phyloP scores from a whole-genome alignment of 2,329 filamentous ascomycete genomes.

The Epicoccum nigrum region DNA sequence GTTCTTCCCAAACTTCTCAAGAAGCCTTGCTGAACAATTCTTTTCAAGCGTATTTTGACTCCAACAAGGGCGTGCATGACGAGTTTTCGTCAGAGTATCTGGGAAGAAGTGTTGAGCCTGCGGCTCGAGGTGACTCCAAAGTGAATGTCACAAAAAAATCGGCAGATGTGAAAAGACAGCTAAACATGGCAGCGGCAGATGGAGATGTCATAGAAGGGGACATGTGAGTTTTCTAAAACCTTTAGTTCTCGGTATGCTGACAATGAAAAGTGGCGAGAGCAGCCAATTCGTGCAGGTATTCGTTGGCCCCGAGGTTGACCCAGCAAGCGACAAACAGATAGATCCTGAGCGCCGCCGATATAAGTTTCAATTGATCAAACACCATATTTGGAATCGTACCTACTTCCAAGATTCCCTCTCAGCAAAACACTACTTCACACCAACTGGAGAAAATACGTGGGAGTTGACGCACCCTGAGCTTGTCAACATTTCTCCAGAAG shows the following conservation, averaged over 20 bases:
- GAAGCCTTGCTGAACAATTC: too few relatives aligned
- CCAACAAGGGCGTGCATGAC: too few relatives aligned
- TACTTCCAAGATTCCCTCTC: slow-evolving; percentile 24
- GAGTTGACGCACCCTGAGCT: slow-evolving; percentile 27
- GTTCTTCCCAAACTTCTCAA: too few relatives aligned
- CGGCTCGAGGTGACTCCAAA: too few relatives aligned
- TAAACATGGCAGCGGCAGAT: slow-evolving; percentile 7
- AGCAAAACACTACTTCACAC: slow-evolving; percentile 16
- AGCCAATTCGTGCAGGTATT: slow-evolving; percentile 29
- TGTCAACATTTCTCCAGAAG: slow-evolving; percentile 16
- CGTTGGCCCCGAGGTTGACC: slow-evolving; percentile 5
- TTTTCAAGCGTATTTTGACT: too few relatives aligned
- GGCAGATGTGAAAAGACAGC: too few relatives aligned
- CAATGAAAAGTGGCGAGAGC: slow-evolving; percentile 18
- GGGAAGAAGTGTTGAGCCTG: too few relatives aligned
- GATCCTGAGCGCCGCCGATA: slow-evolving; percentile 19
- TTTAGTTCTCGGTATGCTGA: not conserved
- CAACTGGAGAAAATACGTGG: slow-evolving; percentile 23
- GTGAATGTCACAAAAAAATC: too few relatives aligned
- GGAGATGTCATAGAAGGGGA: slow-evolving; percentile 26
- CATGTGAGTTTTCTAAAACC: slow-evolving; percentile 19
- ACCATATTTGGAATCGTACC: slow-evolving; percentile 18
- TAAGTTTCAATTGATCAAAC: slow-evolving; percentile 10
- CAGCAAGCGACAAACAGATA: slow-evolving; percentile 3
- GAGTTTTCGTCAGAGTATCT: too few relatives aligned